Base-by-base conservation (phyloP, 2,329 filamentous ascomycete genomes). In the Hirsutella minnesotensis region DNA sequence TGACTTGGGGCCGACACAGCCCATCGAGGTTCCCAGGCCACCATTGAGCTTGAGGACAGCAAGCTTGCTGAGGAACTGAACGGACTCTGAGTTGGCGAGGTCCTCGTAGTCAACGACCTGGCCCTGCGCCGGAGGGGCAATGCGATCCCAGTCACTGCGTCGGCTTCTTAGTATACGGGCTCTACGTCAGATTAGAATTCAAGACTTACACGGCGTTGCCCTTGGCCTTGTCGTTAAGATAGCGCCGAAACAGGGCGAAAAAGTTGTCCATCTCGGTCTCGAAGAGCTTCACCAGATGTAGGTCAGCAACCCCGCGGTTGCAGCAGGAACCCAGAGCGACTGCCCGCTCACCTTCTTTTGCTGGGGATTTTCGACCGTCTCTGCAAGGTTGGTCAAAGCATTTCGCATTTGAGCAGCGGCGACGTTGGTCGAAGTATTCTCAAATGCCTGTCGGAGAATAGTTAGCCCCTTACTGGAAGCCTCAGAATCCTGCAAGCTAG, bases 201-300 rank as follows among this genome's bases (percentile, higher is more conserved):
- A 34, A 41, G 21, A 66, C 78, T 52, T 73, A 83, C 77, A 92
- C 79, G 41, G 80, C 80, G 64, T 92, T 95, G 65, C 90, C 89
- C 80, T 96, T 96, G 61, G 92, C 90, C 76, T 95, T 95, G 73
- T 96, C 92, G 64, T 95, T 95, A 50, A 98, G 74, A 69, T 95
- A 98, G 69, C 92, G 81, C 62, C 92, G 85, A 83, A 98, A 98
- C 49, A 98, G 83, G 47, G 88, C 83, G 63, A 98, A 98, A 77
- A 98, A 98, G 81, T 98, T 98, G 79, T 98, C 92, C 89, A 95
- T 96, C 71, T 98, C 90, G 4, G 89, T 94, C 72, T 96, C 90
- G 66, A 96, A 96, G 53, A 94, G 80, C 86, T 86, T 35, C 16
- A 16, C 9, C 5, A 9, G 5, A 13, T n/a, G 13, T 16, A 5